Percentiles rank a stretch among this genome's conserved stretches.
These are phyloP conservation scores for Ogataea naganishii DNA, from an alignment of 805 yeast species.

Conservation along the genomic window DNA sequence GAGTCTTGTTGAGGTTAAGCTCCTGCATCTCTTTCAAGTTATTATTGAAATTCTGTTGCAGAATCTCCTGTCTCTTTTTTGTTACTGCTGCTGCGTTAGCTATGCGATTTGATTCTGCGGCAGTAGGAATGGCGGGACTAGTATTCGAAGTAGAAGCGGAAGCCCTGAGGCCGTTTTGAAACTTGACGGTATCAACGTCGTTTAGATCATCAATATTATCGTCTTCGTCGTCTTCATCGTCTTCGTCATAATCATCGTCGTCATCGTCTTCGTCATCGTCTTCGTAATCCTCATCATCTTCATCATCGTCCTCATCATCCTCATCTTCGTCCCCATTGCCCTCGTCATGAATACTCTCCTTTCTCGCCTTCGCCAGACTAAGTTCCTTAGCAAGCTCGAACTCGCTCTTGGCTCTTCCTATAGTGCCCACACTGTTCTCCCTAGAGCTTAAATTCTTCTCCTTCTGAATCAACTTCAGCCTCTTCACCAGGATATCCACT, in stretches of 20 bases:
- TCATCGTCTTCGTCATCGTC: conserved; percentile 36
- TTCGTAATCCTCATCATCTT: conserved; percentile 37
- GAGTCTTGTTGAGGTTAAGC: too few relatives aligned
- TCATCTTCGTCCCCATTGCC: conserved; percentile 42
- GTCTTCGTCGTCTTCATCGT: conserved; percentile 28
- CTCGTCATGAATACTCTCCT: conserved; percentile 34
- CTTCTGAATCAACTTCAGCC: conserved; percentile 54
- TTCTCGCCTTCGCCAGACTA: conserved; percentile 24
- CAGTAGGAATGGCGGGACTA: too few relatives aligned
- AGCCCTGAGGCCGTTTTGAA: too few relatives aligned
- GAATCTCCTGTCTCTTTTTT: too few relatives aligned
- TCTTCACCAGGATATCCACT: conserved; percentile 73
- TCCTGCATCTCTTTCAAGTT: too few relatives aligned
- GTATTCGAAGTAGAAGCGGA: too few relatives aligned
- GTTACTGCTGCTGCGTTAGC: too few relatives aligned
- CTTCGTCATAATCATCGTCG: conserved; percentile 31
- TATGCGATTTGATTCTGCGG: too few relatives aligned
- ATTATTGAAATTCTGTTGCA: too few relatives aligned
- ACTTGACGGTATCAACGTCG: conserved; percentile 20
- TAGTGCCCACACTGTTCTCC: conserved; percentile 20
- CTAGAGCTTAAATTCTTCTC: conserved; percentile 45
- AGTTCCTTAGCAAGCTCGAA: conserved; percentile 31
- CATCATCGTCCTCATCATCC: conserved; percentile 32
- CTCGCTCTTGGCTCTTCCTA: conserved; percentile 25
- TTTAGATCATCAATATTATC: conserved; percentile 32